Percentiles rank a stretch among this genome's conserved stretches.
These are phyloP conservation scores for Camellia sinensis DNA, from an alignment of 148 eudicot species.

Conservation along the genomic window DNA sequence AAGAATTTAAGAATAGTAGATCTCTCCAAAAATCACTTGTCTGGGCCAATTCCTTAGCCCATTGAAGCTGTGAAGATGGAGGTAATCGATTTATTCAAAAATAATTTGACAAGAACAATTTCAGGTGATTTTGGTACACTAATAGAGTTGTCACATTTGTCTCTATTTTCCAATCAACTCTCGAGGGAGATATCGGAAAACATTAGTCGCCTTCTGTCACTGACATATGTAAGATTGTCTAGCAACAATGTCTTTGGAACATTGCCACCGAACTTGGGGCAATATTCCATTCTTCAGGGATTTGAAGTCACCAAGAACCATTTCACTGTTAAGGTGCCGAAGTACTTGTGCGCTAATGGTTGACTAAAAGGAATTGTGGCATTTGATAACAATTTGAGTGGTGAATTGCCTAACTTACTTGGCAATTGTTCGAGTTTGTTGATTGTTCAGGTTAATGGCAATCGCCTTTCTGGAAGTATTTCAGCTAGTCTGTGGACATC, in stretches of 20 bases:
- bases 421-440: slow-evolving; percentile 27
- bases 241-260: slow-evolving; percentile 29
- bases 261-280: slow-evolving; percentile 33
- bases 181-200: slow-evolving; percentile 26
- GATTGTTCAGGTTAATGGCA: slow-evolving; percentile 18
- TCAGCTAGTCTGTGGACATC: slow-evolving; percentile 33
- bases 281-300: slow-evolving; percentile 19
- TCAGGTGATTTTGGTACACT: slow-evolving; percentile 31
- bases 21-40: slow-evolving; percentile 29
- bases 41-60: slow-evolving; percentile 17
- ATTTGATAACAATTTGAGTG: slow-evolving; percentile 27
- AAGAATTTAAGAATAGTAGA: slow-evolving; percentile 22
- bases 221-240: slow-evolving; percentile 16
- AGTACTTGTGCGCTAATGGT: slow-evolving; percentile 22
- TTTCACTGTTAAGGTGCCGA: slow-evolving; percentile 23
- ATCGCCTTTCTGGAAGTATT: slow-evolving; percentile 27
- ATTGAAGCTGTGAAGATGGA: too few species aligned
- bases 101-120: slow-evolving; percentile 28
- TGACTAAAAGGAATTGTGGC: slow-evolving; percentile 16
- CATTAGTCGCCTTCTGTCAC: too few species aligned
- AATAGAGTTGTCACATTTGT: slow-evolving; percentile 22
- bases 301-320: slow-evolving; percentile 24
- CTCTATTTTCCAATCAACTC: slow-evolving; percentile 25
- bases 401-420: slow-evolving; percentile 30
- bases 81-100: background rate